Evolutionary conservation across 1,139 yeast species (phyloP).

Genomic region (Suhomyces choctaworum): DNA sequence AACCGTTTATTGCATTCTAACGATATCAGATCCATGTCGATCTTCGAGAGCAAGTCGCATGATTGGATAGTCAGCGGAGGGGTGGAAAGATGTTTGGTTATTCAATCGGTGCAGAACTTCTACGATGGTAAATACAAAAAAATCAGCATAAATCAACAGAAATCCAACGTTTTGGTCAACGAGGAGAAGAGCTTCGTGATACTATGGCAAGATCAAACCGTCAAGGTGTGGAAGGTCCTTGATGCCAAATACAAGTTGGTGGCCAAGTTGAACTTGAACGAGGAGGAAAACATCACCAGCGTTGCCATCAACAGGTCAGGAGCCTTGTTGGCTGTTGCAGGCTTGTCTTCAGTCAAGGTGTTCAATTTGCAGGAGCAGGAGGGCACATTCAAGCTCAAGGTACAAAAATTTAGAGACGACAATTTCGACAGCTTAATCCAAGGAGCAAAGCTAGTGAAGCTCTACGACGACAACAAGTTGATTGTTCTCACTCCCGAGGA

Average conservation of each 20-base stretch:
- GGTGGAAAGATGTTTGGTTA: constrained; percentile 76
- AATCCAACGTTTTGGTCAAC: constrained; percentile 55
- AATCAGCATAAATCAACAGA: constrained; percentile 65
- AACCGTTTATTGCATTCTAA: constrained; percentile 84
- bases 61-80: constrained; percentile 85
- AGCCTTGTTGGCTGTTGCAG: constrained; percentile 66
- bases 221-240: constrained; percentile 77
- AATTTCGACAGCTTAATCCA: constrained; percentile 42
- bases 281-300: constrained; percentile 77
- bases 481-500: constrained; percentile 65
- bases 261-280: constrained; percentile 64
- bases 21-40: constrained; percentile 79
- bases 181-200: constrained; percentile 52
- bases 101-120: constrained; percentile 67
- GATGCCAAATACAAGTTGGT: constrained; percentile 51
- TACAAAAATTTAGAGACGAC: constrained; percentile 56
- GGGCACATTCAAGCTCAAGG: constrained; percentile 41
- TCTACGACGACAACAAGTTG: constrained; percentile 45
- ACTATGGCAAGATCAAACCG: constrained; percentile 80
- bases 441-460: constrained; percentile 60
- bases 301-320: constrained; percentile 72
- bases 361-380: constrained; percentile 46
- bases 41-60: constrained; percentile 67
- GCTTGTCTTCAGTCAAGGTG: constrained; percentile 66
- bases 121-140: constrained; percentile 75